phyloP scores from a whole-genome alignment of 176 grass and related monocot genomes.

The Zoysia pacifica region DNA sequence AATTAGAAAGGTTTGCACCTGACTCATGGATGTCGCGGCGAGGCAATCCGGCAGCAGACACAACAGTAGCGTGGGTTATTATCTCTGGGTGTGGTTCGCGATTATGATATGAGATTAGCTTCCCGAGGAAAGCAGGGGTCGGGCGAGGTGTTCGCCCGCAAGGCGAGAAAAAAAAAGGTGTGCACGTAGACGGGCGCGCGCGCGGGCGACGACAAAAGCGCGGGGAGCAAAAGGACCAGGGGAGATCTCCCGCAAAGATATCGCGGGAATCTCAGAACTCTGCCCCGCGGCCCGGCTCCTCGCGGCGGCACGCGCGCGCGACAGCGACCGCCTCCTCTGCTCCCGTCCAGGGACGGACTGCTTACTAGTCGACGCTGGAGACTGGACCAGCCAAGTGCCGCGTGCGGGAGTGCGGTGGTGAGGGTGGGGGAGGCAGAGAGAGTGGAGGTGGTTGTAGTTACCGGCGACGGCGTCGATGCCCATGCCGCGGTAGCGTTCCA shows the following conservation, averaged over 20 bases:
- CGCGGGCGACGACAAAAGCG: conserved; percentile 39
- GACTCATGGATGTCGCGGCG: not conserved
- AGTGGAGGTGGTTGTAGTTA: not conserved
- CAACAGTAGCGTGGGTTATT: conserved; percentile 32
- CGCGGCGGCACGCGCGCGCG: conserved; percentile 13
- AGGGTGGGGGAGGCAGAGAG: not conserved
- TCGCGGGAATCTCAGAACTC: conserved; percentile 60
- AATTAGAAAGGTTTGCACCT: not conserved
- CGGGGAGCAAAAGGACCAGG: conserved; percentile 52
- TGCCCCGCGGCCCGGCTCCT: conserved; percentile 28
- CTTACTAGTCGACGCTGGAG: not conserved
- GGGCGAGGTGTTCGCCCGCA: not conserved
- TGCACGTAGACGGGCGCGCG: not conserved
- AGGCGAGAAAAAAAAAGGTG: not conserved
- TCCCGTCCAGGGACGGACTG: no score
- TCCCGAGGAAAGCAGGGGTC: conserved; percentile 39
- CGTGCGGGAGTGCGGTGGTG: not conserved
- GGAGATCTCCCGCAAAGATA: conserved; percentile 57
- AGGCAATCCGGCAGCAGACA: not conserved
- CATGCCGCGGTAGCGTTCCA: conserved; percentile 82
- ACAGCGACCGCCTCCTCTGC: conserved; percentile 9
- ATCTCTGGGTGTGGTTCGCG: not conserved
- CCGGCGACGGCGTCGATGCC: conserved; percentile 79
- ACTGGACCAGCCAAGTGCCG: not conserved
- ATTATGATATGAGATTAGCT: conserved; percentile 30